Evolutionary conservation across 441 rosid genomes (phyloP), one percentile per base, ranked within the genome.

Genomic region (Adansonia madagascariensis): DNA sequence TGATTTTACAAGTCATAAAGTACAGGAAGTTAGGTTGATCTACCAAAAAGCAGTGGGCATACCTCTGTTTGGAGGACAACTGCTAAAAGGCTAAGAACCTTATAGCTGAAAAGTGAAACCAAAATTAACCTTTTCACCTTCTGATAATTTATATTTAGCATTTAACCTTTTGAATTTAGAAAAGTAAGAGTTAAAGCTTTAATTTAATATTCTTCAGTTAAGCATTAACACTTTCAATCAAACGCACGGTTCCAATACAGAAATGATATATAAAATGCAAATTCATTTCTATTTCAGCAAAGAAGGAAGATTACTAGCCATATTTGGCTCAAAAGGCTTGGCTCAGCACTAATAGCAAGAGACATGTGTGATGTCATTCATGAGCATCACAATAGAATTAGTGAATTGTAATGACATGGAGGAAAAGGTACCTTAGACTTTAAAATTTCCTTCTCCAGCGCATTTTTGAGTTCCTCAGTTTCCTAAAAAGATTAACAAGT

Each of bases 401-500:
- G 73, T 73, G 39, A 8, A 68, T 35, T 35, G 41, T 35, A 35
- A 35, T 35, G 41, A 11, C 7, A 15, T 6, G 46, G 66, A 73
- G 74, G 63, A 75, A 75, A 79, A 73, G 18, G 20, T 85, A 94
- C 98, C 97, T 89, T 91, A n/a, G 84, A 85, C 81, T 90, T 96
- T 71, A 67, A 73, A 76, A 92, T 89, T 86, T 91, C 98, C 84
- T 85, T 89, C 80, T 87, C 87, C 86, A 94, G 39, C 71, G 89
- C 92, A 82, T 77, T 83, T 82, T 83, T 92, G 18, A 94, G 89
- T 73, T 88, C 97, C 72, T 88, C 92, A 3, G 88, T 90, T 83
- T 92, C 97, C 99, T 94, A 74, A 73, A 35, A 27, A 66, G 17
- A 73, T 22, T 53, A 20, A 65, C 20, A 73, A 52, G 61, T 24